Percentiles rank a stretch among this genome's conserved stretches.
Conservation (phyloP, 345 rosid species). For the Combretum micranthum region DNA sequence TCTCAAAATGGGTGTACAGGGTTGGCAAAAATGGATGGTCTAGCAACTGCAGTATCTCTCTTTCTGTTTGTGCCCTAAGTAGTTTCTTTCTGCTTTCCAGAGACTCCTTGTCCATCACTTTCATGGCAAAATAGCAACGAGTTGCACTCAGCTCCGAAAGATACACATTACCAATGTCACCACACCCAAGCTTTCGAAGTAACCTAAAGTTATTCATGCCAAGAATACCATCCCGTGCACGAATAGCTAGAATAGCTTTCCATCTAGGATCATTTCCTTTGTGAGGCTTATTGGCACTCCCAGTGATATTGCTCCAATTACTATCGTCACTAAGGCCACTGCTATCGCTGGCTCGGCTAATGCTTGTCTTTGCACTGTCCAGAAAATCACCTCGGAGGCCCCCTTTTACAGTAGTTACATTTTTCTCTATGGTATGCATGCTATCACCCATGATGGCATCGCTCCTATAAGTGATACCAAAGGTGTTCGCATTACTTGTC, state of each 20-base stretch:
- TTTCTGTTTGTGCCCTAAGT: slow-evolving; percentile 25
- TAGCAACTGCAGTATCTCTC: slow-evolving; percentile 26
- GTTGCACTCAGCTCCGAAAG: slow-evolving; percentile 10
- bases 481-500: slow-evolving; percentile 68
- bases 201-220: slow-evolving; percentile 9
- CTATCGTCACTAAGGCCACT: slow-evolving; percentile 22
- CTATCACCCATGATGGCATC: slow-evolving; percentile 60
- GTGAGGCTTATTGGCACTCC: slow-evolving; percentile 9
- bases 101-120: slow-evolving; percentile 11
- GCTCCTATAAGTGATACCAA: slow-evolving; percentile 37
- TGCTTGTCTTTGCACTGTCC: slow-evolving; percentile 41
- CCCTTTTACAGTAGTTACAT: neutral
- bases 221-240: slow-evolving; percentile 6
- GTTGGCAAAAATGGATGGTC: slow-evolving; percentile 31
- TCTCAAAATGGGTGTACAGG: slow-evolving; percentile 27
- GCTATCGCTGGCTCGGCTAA: slow-evolving; percentile 20
- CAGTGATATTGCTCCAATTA: slow-evolving; percentile 12
- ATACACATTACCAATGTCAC: slow-evolving; percentile 11
- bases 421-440: slow-evolving; percentile 28
- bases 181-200: slow-evolving; percentile 5
- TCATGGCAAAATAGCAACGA: slow-evolving; percentile 11
- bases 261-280: slow-evolving; percentile 8
- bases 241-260: slow-evolving; percentile 7
- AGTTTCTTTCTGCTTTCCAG: slow-evolving; percentile 6
- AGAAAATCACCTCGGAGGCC: slow-evolving; percentile 17